phyloP scores from a whole-genome alignment of 805 yeast species.

The Wickerhamiella parazyma region DNA sequence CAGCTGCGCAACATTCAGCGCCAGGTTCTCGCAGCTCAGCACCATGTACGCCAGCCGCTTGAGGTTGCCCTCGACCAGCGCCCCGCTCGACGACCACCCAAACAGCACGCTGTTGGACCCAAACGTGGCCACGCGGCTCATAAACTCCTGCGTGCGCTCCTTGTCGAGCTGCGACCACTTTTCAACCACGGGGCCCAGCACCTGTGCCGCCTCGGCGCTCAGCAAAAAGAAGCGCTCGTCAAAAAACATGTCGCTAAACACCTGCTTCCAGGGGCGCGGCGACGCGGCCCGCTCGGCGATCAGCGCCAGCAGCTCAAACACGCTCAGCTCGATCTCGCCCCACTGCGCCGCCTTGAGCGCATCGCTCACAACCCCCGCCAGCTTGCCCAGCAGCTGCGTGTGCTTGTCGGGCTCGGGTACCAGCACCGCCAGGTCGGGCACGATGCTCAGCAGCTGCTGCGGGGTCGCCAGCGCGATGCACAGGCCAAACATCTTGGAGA shows the following conservation, averaged over 20 bases:
- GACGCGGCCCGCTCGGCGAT: conserved; percentile 25
- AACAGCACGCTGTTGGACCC: conserved; percentile 48
- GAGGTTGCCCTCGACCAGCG: conserved; percentile 39
- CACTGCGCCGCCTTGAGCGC: conserved; percentile 38
- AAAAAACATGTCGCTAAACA: conserved; percentile 49
- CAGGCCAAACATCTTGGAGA: conserved; percentile 23
- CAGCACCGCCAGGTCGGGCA: conserved; percentile 31
- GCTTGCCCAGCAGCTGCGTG: conserved; percentile 33
- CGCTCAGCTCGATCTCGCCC: conserved; percentile 21
- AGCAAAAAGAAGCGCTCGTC: conserved; percentile 45
- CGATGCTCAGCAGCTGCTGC: conserved; percentile 25
- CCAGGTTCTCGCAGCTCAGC: conserved; percentile 38
- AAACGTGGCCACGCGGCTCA: conserved; percentile 32
- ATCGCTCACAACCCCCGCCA: conserved; percentile 39
- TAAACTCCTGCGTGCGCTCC: conserved; percentile 43
- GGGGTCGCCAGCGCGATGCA: conserved; percentile 13
- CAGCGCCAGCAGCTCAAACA: conserved; percentile 33
- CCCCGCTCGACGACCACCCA: conserved; percentile 58
- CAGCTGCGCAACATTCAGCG: conserved; percentile 15
- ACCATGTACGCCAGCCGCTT: conserved; percentile 52
- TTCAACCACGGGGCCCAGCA: conserved; percentile 44
- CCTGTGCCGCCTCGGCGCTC: conserved; percentile 20
- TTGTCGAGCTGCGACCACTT: conserved; percentile 55
- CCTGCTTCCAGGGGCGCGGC: conserved; percentile 47
- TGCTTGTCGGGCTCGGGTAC: conserved; percentile 52